Percentiles rank a stretch among this genome's conserved stretches.
phyloP scores from a whole-genome alignment of 441 rosid genomes.

The Metrosideros polymorpha region DNA sequence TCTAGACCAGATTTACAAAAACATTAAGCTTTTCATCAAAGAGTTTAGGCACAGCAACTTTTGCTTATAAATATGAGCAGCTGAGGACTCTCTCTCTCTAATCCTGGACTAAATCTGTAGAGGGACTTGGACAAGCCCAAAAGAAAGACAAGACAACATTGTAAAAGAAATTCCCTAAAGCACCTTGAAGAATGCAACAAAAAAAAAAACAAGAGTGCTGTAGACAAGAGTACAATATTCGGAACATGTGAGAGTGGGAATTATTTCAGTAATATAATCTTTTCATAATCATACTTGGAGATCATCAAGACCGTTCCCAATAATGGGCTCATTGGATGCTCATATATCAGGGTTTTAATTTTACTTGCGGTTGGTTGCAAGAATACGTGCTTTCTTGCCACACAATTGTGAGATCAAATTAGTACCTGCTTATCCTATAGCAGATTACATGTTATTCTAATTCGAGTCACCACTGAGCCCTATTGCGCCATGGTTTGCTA shows the following conservation, averaged over 20 bases:
- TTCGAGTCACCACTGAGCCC: neutral
- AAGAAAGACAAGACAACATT: neutral
- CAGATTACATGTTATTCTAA: neutral
- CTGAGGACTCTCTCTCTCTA: neutral
- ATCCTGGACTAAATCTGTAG: neutral
- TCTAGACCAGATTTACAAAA: neutral
- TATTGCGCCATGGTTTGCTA: neutral
- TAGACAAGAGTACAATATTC: neutral
- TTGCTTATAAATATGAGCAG: neutral
- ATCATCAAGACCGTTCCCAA: neutral
- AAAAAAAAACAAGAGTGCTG: neutral
- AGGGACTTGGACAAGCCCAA: neutral
- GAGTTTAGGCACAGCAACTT: neutral
- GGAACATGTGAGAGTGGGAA: neutral
- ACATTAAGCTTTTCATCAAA: neutral
- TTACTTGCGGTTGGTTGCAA: neutral
- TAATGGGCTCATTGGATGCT: neutral
- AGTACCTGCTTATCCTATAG: neutral
- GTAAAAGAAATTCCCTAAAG: neutral
- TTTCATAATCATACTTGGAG: neutral
- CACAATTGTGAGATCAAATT: neutral
- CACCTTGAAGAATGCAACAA: neutral
- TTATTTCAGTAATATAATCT: fast-evolving
- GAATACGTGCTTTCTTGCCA: neutral
- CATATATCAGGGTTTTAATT: neutral